Evolutionary conservation across 2,329 filamentous ascomycete species (phyloP), one percentile per base, ranked within the genome.

Genomic region (Sclerotinia borealis): DNA sequence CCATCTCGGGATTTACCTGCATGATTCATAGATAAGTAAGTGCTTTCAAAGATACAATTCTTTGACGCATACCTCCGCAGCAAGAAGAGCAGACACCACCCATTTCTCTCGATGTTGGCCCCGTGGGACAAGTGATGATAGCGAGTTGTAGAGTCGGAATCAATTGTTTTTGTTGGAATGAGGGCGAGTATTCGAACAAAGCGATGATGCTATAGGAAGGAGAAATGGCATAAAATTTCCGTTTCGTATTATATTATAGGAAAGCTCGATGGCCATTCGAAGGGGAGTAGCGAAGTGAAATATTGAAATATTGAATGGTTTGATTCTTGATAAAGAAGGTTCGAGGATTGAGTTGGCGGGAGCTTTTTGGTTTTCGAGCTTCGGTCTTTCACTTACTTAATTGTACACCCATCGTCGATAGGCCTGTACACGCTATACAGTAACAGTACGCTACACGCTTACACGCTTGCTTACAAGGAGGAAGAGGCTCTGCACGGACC

Each of bases 1-100:
- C 87, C 88, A 83, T 93, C 90, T 77, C 88, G 88, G 77, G 89
- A 85, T 79, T 88, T 89, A 74, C 87, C 90, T 90, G 66, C 63
- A 64, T 52, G 25, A 64, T 61, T 64, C 63, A 72, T 78, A 75
- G 67, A 62, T 68, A 61, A 70, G 68, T 67, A 41, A 48, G 61
- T 63, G 63, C 68, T 65, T 34, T 54, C 64, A 29, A 45, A 66
- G 36, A 50, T 36, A 65, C 62, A 50, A 51, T 29, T 62, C 41
- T 45, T 45, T 47, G 54, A 68, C 51, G 59, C 67, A 56, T 76
- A 82, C 81, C 79, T 79, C 82, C 83, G 76, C 84, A 87, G 78
- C 85, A 87, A 69, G 83, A 85, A 68, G 83, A 85, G 76, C 80
- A 81, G 77, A 82, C 83, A 78, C 80, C 78, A 75, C 81, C 85